Evolutionary conservation across 176 grass and related monocot species (phyloP).

Genomic region (Echinochloa phyllopogon): DNA sequence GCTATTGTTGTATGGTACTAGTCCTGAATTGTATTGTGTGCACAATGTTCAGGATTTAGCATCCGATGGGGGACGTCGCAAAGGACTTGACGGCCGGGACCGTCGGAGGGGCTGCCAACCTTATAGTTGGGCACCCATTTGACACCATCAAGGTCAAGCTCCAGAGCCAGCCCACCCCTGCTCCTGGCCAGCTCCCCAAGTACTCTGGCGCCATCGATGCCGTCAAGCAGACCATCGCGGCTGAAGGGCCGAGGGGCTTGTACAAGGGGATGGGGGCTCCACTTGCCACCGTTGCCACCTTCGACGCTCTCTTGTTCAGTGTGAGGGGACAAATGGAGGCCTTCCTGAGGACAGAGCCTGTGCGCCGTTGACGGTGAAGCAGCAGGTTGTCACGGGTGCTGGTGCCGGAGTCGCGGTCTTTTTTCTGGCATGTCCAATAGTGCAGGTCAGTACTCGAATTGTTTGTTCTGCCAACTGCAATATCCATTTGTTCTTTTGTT

Average conservation of each 20-base stretch:
- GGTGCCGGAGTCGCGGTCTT: slow-evolving; percentile 79
- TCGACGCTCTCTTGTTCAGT: slow-evolving; percentile 81
- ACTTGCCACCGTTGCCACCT: slow-evolving; percentile 83
- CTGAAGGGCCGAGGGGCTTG: slow-evolving; percentile 79
- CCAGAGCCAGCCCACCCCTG: slow-evolving; percentile 80
- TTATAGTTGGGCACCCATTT: slow-evolving; percentile 85
- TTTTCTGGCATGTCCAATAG: slow-evolving; percentile 86
- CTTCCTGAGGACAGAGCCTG: slow-evolving; percentile 63
- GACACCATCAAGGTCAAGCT: slow-evolving; percentile 99
- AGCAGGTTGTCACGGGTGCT: slow-evolving; percentile 73
- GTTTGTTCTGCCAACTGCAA: too few relatives aligned
- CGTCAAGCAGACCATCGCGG: slow-evolving; percentile 72
- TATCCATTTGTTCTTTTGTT: too few relatives aligned
- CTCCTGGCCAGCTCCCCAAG: slow-evolving; percentile 71
- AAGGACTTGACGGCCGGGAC: slow-evolving; percentile 89
- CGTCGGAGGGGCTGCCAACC: slow-evolving; percentile 70
- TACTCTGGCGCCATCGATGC: slow-evolving; percentile 85
- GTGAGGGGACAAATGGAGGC: slow-evolving; percentile 90
- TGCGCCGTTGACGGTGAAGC: slow-evolving; percentile 59
- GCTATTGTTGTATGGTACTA: too few relatives aligned
- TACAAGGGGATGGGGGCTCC: slow-evolving; percentile 98
- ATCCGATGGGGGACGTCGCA: slow-evolving; percentile 84
- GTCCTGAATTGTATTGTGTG: too few relatives aligned
- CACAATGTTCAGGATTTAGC: too few relatives aligned
- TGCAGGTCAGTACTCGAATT: slow-evolving; percentile 92